Base-by-base conservation (phyloP, 202 grass and related monocot genomes). In the Carex arenaria region DNA sequence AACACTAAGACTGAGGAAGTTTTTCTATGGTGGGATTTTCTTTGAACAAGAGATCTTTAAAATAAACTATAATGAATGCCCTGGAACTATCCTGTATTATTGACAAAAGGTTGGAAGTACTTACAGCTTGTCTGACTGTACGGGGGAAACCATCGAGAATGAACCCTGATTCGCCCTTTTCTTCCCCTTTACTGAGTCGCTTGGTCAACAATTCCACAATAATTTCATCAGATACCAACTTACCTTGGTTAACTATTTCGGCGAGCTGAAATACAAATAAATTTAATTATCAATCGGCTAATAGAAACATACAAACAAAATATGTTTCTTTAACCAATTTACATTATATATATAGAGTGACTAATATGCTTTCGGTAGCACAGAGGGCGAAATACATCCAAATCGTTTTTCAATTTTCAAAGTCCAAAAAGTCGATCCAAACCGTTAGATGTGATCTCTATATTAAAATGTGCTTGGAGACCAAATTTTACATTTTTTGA, bases 91-190 rank as follows among this genome's bases (percentile, higher is more conserved):
- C 10, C 4, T 36, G 73, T 77, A 57, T 52, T 59, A 57, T 59
- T 20, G 17, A 0, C 5, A 36, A 19, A 10, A 85, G 72, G 54
- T 63, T 30, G 81, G 73, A 79, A 63, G 14, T 22, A 15, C 93
- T 93, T 84, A 98, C 96, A 64, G 91, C 96, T 92, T 98, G 93
- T 59, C 85, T 93, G 80, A 93, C 92, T 23, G 96, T 98, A 53
- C 93, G 86, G 23, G 96, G 93, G 80, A 95, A 98, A 32, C 96
- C 91, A 88, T 98, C 96, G 20, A 98, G 96, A 87, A 98, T 95
- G 89, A 95, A 98, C 79, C 96, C 96, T 7, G 91, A 98, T 93
- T 98, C 93, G 1, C 89, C 93, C 15, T 92, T 76, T 61, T 87
- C 86, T 90, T 89, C 85, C 86, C 89, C 93, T 89, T 95, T 85